A percentile compares a stretch with the other conserved stretches of the same genome.
Evolutionary conservation across 805 yeast species (phyloP).

Genomic region (Starmerella geochares): DNA sequence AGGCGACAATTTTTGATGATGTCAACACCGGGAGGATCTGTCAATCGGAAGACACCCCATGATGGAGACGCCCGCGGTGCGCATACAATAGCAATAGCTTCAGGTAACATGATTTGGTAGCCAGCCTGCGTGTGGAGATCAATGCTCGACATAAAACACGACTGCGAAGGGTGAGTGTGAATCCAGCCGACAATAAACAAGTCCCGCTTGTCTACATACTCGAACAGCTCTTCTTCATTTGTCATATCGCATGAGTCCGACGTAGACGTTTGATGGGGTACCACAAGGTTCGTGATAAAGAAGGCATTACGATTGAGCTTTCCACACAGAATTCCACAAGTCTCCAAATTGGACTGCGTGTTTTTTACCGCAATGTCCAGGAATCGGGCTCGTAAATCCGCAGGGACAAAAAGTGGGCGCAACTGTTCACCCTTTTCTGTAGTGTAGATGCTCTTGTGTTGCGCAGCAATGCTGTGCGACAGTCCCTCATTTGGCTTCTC

Average conservation of each 20-base stretch:
- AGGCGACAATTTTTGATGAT: conserved; percentile 43
- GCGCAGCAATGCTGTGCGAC: neutral
- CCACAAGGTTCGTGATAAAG: conserved; percentile 49
- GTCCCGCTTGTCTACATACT: conserved; percentile 44
- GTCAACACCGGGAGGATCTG: conserved; percentile 57
- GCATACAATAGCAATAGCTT: conserved; percentile 58
- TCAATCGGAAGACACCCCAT: conserved; percentile 49
- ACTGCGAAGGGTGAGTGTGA: conserved; percentile 64
- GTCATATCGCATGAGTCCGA: conserved; percentile 52
- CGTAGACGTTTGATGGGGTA: conserved; percentile 56
- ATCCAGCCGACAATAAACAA: conserved; percentile 64
- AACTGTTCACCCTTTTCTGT: conserved; percentile 25
- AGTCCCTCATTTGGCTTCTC: neutral
- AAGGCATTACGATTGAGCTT: conserved; percentile 51
- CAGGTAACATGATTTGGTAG: conserved; percentile 60
- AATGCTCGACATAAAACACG: conserved; percentile 57
- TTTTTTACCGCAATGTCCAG: conserved; percentile 41
- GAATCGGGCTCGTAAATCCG: conserved; percentile 37
- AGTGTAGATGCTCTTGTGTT: conserved; percentile 1
- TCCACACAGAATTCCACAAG: conserved; percentile 61
- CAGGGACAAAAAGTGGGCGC: conserved; percentile 44
- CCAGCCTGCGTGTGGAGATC: conserved; percentile 61
- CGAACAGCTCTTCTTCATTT: conserved; percentile 50
- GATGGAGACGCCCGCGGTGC: conserved; percentile 44
- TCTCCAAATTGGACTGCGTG: conserved; percentile 45